Percentiles rank a stretch among this genome's conserved stretches.
These are phyloP conservation scores for Sugiyamaella floridensis DNA, from an alignment of 805 yeast species.

Conservation along the genomic window DNA sequence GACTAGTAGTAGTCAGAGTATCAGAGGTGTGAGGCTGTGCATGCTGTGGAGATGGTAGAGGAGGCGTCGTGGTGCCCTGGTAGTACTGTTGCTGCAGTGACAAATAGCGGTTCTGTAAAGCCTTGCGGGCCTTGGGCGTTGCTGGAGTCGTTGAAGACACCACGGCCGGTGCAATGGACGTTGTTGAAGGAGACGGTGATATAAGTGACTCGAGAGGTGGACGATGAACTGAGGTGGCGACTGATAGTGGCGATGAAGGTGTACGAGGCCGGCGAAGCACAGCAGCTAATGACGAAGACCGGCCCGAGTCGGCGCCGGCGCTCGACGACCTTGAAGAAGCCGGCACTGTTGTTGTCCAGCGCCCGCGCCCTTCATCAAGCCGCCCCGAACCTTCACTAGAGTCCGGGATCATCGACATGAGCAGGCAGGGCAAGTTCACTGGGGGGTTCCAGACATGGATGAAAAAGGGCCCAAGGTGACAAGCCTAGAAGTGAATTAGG, in stretches of 20 bases:
- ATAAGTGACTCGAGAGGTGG: not conserved
- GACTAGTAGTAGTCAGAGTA: not conserved
- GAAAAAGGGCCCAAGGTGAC: not conserved
- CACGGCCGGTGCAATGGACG: constrained; percentile 6
- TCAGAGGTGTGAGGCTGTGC: not conserved
- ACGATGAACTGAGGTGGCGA: not conserved
- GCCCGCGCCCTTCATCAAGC: not conserved
- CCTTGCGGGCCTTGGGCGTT: not conserved
- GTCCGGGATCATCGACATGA: not conserved
- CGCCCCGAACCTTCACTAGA: not conserved
- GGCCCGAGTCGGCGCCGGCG: not conserved
- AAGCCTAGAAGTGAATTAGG: too few species aligned
- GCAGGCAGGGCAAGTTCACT: too few species aligned
- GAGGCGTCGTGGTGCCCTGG: not conserved
- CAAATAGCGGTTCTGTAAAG: not conserved
- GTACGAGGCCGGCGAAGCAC: not conserved
- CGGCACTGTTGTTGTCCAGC: not conserved
- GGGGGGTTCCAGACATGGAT: not conserved
- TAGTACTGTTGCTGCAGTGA: constrained; percentile 1
- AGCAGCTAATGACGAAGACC: not conserved
- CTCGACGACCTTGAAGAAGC: not conserved
- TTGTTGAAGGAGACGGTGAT: constrained; percentile 8
- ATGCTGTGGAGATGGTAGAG: not conserved
- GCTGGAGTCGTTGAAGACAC: constrained; percentile 4
- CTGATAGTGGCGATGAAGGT: not conserved